These are phyloP conservation scores for Fusarium avenaceum DNA, from an alignment of 2,329 filamentous ascomycete species.

Conservation along the genomic window DNA sequence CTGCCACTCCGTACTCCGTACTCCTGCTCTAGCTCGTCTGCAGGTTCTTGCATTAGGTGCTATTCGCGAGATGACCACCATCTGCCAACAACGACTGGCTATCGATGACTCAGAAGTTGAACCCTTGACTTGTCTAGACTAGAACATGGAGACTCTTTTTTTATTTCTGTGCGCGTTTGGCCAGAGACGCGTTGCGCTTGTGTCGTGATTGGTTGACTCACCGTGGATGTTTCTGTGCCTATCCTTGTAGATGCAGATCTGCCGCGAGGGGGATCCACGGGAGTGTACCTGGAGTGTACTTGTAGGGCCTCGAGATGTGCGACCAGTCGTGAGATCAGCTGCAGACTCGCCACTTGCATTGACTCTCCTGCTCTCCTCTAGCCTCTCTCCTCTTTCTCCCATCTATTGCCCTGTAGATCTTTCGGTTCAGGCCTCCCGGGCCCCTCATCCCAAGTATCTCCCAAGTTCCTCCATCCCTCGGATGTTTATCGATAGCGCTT, in stretches of 20 bases:
- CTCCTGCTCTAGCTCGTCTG: conserved; percentile 23
- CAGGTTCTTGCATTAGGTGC: conserved; percentile 41
- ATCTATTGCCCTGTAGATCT: conserved; percentile 18
- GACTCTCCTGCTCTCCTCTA: too few species aligned
- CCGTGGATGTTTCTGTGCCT: conserved; percentile 17
- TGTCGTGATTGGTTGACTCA: conserved; percentile 35
- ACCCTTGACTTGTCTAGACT: conserved; percentile 30
- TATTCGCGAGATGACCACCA: conserved; percentile 44
- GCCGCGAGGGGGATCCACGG: conserved; percentile 26
- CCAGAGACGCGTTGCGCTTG: conserved; percentile 44
- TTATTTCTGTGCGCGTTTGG: conserved; percentile 33
- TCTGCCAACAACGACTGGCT: conserved; percentile 45
- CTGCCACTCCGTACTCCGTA: conserved; percentile 13
- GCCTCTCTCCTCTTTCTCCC: background rate
- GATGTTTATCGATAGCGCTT: conserved; percentile 51
- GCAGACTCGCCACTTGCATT: conserved; percentile 8
- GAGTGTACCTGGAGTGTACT: conserved; percentile 41
- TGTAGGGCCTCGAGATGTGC: conserved; percentile 32
- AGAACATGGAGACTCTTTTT: conserved; percentile 13
- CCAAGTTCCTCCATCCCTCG: conserved; percentile 24
- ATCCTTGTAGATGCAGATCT: conserved; percentile 32
- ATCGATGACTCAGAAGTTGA: conserved; percentile 46
- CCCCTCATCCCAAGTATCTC: conserved; percentile 20
- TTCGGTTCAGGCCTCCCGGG: conserved; percentile 32
- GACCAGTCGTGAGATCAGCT: conserved; percentile 42